A percentile compares a stretch with the other conserved stretches of the same genome.
Evolutionary conservation across 192 early-diverging fungal species (phyloP).

Genomic region (Lobosporangium transversale): DNA sequence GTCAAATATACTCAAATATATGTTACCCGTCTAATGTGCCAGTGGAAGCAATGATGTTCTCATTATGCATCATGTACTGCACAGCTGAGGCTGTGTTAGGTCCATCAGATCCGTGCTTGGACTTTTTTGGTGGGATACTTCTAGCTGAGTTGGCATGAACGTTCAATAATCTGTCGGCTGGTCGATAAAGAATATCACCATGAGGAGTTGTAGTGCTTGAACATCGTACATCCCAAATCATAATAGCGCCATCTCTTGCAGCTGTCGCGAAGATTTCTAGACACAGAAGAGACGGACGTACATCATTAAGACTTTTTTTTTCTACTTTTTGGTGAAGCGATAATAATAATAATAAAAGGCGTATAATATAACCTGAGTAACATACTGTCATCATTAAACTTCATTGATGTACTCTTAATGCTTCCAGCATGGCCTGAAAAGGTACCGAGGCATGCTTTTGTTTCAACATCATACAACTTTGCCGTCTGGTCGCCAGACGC

Average conservation of each 20-base stretch:
- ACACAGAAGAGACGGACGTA: neutral
- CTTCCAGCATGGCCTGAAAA: constrained; percentile 76
- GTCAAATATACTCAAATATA: neutral
- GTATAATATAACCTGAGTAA: neutral
- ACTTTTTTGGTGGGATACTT: constrained; percentile 21
- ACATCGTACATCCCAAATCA: constrained; percentile 83
- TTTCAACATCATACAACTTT: constrained; percentile 81
- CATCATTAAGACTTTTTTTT: no score
- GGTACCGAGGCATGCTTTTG: constrained; percentile 56
- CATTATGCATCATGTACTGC: constrained; percentile 55
- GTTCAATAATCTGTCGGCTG: constrained; percentile 34
- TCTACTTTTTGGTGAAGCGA: no score
- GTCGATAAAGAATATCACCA: constrained; percentile 38
- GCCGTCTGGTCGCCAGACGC: constrained; percentile 81
- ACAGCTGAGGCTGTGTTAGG: constrained; percentile 62
- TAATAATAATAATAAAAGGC: no score
- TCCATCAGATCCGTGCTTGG: constrained; percentile 40
- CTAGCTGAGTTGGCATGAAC: constrained; percentile 24
- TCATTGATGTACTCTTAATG: constrained; percentile 75
- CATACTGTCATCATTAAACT: constrained; percentile 67
- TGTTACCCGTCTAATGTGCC: constrained; percentile 74
- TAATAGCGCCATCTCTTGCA: constrained; percentile 76
- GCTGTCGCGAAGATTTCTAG: constrained; percentile 75
- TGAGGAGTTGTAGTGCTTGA: constrained; percentile 50
- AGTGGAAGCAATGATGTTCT: constrained; percentile 65